Percentiles rank a stretch among this genome's conserved stretches.
Conservation (phyloP, 2,329 filamentous ascomycete species). For the Arthrocladium fulminans region DNA sequence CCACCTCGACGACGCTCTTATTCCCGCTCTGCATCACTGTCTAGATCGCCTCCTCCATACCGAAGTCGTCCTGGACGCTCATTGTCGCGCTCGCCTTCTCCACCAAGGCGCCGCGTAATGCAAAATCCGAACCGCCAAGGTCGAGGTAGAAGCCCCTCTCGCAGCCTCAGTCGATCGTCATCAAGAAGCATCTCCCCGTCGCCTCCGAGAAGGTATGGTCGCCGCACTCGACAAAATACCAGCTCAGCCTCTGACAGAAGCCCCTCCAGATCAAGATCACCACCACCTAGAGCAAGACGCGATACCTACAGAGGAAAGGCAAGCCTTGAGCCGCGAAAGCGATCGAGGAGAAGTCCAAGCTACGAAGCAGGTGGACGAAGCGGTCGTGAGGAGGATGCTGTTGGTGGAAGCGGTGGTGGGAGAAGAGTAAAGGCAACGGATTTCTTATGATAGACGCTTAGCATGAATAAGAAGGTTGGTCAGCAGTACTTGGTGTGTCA, state of each 20-base stretch:
- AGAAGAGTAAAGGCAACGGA: constrained; percentile 7
- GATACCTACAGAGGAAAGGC: constrained; percentile 2
- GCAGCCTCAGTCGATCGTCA: not conserved
- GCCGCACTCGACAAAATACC: constrained; percentile 4
- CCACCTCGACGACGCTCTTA: constrained; percentile 5
- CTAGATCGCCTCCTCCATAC: constrained; percentile 12
- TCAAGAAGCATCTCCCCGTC: constrained; percentile 12
- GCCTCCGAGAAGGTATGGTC: constrained; percentile 3
- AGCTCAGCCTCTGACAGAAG: constrained; percentile 6
- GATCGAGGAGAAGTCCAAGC: constrained; percentile 12
- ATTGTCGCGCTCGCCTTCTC: constrained; percentile 9
- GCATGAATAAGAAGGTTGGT: not conserved
- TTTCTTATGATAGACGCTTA: constrained; percentile 4
- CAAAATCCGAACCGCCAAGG: not conserved
- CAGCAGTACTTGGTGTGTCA: not conserved
- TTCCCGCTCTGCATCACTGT: constrained; percentile 11
- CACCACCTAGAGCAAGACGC: constrained; percentile 13
- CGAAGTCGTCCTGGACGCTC: constrained; percentile 1
- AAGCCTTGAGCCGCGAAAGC: constrained; percentile 9
- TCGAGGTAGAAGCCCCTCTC: constrained; percentile 4
- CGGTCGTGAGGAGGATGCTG: not conserved
- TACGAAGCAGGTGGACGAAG: constrained; percentile 1
- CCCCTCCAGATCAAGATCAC: constrained; percentile 7
- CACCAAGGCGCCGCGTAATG: constrained; percentile 5
- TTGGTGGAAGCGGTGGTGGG: constrained; percentile 1